Percentiles rank a stretch among this genome's conserved stretches.
Evolutionary conservation across 169 alveolate genomes (phyloP).

Genomic region (Eimeria brunetti): DNA sequence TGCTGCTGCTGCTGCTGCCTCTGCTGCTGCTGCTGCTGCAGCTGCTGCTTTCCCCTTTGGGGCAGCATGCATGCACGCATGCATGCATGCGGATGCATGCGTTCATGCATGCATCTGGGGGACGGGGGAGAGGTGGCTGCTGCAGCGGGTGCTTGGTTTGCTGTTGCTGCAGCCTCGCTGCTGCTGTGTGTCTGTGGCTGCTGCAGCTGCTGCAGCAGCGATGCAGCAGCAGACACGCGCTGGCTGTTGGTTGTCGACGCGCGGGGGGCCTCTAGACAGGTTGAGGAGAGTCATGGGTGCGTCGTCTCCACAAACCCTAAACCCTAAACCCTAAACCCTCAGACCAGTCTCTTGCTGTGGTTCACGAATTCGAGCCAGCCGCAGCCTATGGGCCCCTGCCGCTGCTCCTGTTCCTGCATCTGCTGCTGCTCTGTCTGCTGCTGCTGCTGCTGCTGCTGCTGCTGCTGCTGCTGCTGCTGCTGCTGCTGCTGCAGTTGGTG

Average conservation of each 20-base stretch:
- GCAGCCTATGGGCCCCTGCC: no score
- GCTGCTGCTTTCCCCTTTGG: background rate
- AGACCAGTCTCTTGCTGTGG: no score
- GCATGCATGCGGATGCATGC: no score
- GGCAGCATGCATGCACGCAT: no score
- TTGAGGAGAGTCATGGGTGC: constrained; percentile 73
- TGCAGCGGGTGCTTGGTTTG: background rate
- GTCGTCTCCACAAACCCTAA: background rate
- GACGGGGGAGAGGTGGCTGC: background rate
- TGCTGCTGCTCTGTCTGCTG: background rate
- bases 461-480: constrained; percentile 17
- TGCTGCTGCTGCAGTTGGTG: constrained; percentile 74
- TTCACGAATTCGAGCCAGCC: no score
- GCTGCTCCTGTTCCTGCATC: background rate
- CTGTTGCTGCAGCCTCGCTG: constrained; percentile 18
- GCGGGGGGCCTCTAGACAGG: constrained; percentile 49
- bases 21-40: background rate
- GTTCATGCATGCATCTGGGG: background rate
- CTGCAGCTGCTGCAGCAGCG: constrained; percentile 70
- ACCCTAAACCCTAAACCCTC: constrained; percentile 1
- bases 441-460: background rate
- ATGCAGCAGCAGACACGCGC: constrained; percentile 20
- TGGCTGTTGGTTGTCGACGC: constrained; percentile 54
- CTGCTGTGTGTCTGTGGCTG: background rate
- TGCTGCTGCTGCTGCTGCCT: background rate